Base-by-base conservation (phyloP, 2,329 filamentous ascomycete genomes). In the Penicillium sp. region DNA sequence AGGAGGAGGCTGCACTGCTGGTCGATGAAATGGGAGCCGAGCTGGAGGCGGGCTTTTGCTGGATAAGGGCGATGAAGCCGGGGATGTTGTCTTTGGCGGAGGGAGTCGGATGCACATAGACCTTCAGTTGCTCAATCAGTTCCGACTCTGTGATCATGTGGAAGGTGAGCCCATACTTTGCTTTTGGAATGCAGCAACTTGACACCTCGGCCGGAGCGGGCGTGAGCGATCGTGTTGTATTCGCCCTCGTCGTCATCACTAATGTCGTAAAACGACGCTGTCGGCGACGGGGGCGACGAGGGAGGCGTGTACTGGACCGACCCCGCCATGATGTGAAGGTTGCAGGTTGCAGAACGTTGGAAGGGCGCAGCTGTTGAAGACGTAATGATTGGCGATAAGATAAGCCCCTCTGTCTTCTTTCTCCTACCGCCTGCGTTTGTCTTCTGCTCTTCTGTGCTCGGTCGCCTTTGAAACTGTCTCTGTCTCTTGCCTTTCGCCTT, bases 141-240 rank as follows among this genome's bases (percentile, higher is more conserved):
- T 37, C 6, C 14, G 16, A 29, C 17, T n/a, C 29, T 19, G 20
- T 8, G 15, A n/a, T 14, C 4, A 7, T 4, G 20, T n/a, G 18
- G 27, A 9, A 8, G 14, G 4, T 10, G 15, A 21, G 19, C 32
- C 59, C 73, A 32, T 57, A 87, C 86, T 77, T 97, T 98, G 83
- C 89, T 96, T 72, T 98, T 98, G 14, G 89, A 91, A 59, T 86
- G 96, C 10, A 98, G 75, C 20, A 98, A 74, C 70, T 97, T 98
- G 31, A 98, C 93, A 2, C 91, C 93, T 51, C 80, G 80, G 0
- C 86, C 85, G 2, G 81, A 81, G 52, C 79, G 80, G 3, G 81
- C 79, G 60, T 94, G 87, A 4, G 87, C 85, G 58, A 98, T 88
- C 7, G 48, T 97, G 64, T 94, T 87, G 71, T 98, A 98, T 30